These are phyloP conservation scores for Neltuma alba DNA, from an alignment of 306 rosid species.

Conservation along the genomic window DNA sequence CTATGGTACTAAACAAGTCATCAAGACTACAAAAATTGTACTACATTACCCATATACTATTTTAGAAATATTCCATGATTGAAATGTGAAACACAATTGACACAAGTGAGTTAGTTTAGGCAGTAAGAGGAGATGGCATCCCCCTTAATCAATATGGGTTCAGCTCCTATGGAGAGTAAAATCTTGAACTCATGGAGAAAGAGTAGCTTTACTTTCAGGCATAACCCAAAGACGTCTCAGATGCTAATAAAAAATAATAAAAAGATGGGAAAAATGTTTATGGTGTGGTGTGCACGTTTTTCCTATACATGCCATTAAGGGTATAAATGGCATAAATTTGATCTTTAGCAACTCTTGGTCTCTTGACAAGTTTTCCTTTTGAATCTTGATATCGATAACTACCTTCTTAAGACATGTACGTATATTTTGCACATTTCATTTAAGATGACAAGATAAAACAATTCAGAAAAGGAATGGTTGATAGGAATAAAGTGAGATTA, in stretches of 20 bases:
- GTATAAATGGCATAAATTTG: neutral
- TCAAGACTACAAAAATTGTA: neutral
- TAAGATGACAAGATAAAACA: slow-evolving; percentile 19
- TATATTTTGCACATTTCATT: neutral
- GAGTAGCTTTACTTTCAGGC: neutral
- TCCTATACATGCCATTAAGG: neutral
- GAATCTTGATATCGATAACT: neutral
- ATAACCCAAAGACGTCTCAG: neutral
- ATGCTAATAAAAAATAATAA: neutral
- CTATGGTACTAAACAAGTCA: neutral
- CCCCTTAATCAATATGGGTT: neutral
- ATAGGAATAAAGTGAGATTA: slow-evolving; percentile 10
- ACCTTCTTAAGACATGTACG: neutral
- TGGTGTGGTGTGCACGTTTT: neutral
- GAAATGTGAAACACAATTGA: neutral
- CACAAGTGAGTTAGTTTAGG: neutral
- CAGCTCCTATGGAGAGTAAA: neutral
- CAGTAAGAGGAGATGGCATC: neutral
- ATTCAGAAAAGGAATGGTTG: slow-evolving; percentile 8
- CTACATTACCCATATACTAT: neutral
- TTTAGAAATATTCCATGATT: neutral
- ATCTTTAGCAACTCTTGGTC: neutral
- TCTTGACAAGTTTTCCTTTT: neutral
- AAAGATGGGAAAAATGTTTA: neutral
- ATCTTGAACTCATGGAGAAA: neutral